Conservation (phyloP, 345 rosid genomes). For the Eucalyptus leucophloia region DNA sequence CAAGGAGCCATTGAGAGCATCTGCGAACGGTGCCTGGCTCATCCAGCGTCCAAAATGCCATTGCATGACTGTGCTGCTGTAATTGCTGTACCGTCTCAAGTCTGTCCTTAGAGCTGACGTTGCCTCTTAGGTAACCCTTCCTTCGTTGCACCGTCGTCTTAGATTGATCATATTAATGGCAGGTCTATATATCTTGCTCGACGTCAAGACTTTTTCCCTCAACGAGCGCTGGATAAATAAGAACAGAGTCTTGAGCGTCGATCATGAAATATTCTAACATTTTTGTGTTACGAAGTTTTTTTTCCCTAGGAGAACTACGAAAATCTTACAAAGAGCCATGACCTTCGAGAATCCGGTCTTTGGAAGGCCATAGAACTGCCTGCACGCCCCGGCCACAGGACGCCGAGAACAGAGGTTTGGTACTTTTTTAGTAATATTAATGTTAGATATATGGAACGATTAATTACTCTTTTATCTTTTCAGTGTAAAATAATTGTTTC, state of each 20-base stretch:
- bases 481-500: no score
- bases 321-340: not conserved
- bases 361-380: not conserved
- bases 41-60: not conserved
- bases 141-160: not conserved
- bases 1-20: not conserved
- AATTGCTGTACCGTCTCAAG: not conserved
- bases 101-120: not conserved
- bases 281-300: not conserved
- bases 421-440: no score
- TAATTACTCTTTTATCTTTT: no score
- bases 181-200: no score
- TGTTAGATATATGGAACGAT: no score
- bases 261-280: not conserved
- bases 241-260: not conserved
- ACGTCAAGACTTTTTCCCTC: no score
- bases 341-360: not conserved
- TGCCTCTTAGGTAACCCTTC: not conserved
- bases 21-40: not conserved
- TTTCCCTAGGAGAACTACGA: not conserved
- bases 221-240: not conserved
- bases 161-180: no score
- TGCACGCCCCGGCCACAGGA: not conserved
- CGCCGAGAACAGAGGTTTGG: not conserved
- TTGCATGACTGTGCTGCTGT: not conserved